Base-by-base conservation (phyloP, 768 basidiomycete genomes). In the Boletus vermiculosoides region DNA sequence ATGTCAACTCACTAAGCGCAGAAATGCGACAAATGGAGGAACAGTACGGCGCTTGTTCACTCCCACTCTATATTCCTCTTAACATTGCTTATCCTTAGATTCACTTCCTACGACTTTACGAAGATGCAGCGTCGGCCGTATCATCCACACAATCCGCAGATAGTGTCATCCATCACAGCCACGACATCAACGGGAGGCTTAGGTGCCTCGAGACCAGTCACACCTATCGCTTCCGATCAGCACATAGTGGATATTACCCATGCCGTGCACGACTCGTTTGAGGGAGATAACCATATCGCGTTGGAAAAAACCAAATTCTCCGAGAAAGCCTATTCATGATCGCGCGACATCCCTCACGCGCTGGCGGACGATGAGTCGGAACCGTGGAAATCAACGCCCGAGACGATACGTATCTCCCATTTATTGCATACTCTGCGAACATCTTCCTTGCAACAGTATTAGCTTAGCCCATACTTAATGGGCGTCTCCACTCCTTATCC, bases 11-110 rank as follows among this genome's bases (percentile, higher is more conserved):
- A 55, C 74, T 99, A 50, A 92, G 89, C 58, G 82, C 84, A 0
- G 97, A 99, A 73, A 94, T 95, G 92, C 79, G 91, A 58, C 88
- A 94, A 76, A 97, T 98, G 94, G 97, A 99, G 74, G 94, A 98
- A 70, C 94, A 96, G 94, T 98, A 66, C 57, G 83, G 76, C n/a
- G 1, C 37, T 41, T 20, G 23, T 50, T 52, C 41, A 0, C 23
- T 50, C 20, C 12, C 6, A 0, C 31, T 16, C 33, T 23, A 2
- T 34, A 1, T 20, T 16, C 42, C 11, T 58, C 48, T 60, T 22
- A 60, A 45, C 12, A 45, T 50, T 20, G 34, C 15, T 20, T 36
- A 44, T 41, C 25, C 28, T 16, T 63, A 96, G 94, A 72, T 97
- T 97, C 72, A 87, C 88, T 16, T 80, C 88, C 7, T 97, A 97